Percentiles rank a stretch among this genome's conserved stretches.
These are phyloP conservation scores for Hypoxylon fragiforme DNA, from an alignment of 495 filamentous ascomycete species.

Conservation along the genomic window DNA sequence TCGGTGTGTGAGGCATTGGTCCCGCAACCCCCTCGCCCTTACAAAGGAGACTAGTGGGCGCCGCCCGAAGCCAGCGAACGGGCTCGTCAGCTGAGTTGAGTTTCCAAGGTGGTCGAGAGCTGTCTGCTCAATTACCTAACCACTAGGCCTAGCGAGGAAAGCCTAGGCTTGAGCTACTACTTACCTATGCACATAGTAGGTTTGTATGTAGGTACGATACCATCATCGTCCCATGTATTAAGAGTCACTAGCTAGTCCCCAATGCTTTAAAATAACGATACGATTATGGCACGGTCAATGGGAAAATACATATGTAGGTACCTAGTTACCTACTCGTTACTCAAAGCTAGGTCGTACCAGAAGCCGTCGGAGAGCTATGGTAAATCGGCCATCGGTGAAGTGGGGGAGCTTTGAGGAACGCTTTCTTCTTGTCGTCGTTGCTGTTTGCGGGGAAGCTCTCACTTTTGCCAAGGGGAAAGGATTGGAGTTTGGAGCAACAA, in stretches of 20 bases:
- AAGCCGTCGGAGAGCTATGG: background rate
- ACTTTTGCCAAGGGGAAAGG: slow-evolving; percentile 5
- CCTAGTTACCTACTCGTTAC: background rate
- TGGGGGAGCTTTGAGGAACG: slow-evolving; percentile 16
- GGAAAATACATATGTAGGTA: background rate
- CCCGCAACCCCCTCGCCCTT: slow-evolving; percentile 24
- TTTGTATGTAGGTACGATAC: no score
- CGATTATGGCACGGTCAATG: background rate
- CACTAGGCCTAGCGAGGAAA: no score
- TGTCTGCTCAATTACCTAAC: no score
- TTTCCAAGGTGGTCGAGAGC: no score
- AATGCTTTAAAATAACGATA: background rate
- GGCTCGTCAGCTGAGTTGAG: slow-evolving; percentile 14
- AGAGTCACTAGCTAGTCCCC: slow-evolving; percentile 2
- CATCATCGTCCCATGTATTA: no score
- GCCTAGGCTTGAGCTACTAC: no score
- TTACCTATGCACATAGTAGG: no score
- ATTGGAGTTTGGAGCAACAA: slow-evolving; percentile 24
- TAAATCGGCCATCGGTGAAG: slow-evolving; percentile 36
- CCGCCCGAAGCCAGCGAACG: slow-evolving; percentile 11
- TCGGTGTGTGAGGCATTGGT: slow-evolving; percentile 33
- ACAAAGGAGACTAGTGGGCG: slow-evolving; percentile 16
- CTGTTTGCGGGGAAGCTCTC: slow-evolving; percentile 32
- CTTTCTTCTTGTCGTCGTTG: background rate
- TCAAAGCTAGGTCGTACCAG: no score